A percentile compares a stretch with the other conserved stretches of the same genome.
Conservation (phyloP, 805 yeast species). For the Sporopachydermia lactativora region DNA sequence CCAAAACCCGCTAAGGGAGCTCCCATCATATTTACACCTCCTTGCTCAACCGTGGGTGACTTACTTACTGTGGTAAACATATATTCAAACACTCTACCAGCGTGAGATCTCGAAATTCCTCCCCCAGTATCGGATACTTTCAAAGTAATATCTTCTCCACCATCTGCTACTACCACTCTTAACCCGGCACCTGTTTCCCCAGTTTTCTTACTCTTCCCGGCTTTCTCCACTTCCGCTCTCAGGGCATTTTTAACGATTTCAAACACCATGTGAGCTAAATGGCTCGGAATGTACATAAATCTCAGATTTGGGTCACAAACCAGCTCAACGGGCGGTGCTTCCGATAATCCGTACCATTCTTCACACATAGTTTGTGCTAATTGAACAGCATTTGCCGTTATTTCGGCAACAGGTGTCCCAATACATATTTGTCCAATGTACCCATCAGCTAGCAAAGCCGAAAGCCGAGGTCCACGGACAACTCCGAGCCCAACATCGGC, state of each 20-base stretch:
- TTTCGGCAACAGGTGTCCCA: conserved; percentile 30
- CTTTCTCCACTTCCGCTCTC: conserved; percentile 32
- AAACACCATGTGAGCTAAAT: conserved; percentile 32
- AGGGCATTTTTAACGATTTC: conserved; percentile 32
- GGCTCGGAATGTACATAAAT: conserved; percentile 36
- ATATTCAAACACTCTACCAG: conserved; percentile 33
- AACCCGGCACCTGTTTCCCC: conserved; percentile 28
- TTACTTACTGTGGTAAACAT: conserved; percentile 30
- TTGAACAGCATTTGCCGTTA: conserved; percentile 33
- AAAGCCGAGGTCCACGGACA: neutral
- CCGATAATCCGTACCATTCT: conserved; percentile 31
- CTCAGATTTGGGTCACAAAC: conserved; percentile 28
- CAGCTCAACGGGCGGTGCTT: conserved; percentile 29
- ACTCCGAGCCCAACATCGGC: conserved; percentile 23
- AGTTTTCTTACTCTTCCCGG: conserved; percentile 31
- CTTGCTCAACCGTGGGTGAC: conserved; percentile 12
- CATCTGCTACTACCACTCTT: conserved; percentile 31
- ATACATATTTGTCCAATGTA: conserved; percentile 34
- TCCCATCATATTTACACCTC: conserved; percentile 25
- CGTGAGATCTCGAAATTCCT: conserved; percentile 30
- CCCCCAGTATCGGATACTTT: conserved; percentile 35
- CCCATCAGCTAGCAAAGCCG: conserved; percentile 10
- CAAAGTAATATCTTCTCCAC: conserved; percentile 31
- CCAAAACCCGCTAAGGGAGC: conserved; percentile 41
- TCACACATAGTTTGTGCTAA: conserved; percentile 33